These are phyloP conservation scores for Melastoma candidum DNA, from an alignment of 441 rosid genomes.

Conservation along the genomic window DNA sequence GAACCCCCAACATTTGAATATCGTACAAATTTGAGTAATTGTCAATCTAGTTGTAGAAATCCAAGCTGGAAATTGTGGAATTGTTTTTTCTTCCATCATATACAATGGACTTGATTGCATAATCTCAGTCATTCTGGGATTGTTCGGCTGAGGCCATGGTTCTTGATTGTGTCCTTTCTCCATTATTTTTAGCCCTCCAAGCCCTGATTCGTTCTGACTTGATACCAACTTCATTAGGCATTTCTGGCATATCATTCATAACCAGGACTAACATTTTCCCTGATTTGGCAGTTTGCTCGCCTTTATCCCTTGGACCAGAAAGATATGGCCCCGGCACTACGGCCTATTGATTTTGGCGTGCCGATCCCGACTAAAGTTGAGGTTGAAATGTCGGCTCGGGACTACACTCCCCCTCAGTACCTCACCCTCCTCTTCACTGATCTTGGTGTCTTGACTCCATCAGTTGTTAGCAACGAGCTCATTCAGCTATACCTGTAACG, in stretches of 20 bases:
- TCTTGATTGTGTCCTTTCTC: too few species aligned
- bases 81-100: too few species aligned
- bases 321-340: conserved; percentile 71
- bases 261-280: background rate
- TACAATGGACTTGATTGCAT: too few species aligned
- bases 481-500: conserved; percentile 70
- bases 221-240: too few species aligned
- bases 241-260: too few species aligned
- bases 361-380: conserved; percentile 77
- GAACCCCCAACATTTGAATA: too few species aligned
- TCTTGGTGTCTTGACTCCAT: conserved; percentile 84
- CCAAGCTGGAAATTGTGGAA: too few species aligned
- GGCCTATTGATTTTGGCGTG: conserved; percentile 72
- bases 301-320: conserved; percentile 90
- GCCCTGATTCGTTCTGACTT: background rate
- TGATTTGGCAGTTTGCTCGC: conserved; percentile 60
- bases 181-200: too few species aligned
- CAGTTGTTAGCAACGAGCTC: conserved; percentile 81
- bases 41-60: too few species aligned
- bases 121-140: too few species aligned
- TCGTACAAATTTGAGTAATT: too few species aligned
- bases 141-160: too few species aligned
- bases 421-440: conserved; percentile 81
- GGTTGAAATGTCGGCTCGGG: conserved; percentile 80
- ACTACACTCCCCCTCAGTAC: conserved; percentile 91